These are phyloP conservation scores for Xerocomellus amylosporus DNA, from an alignment of 768 basidiomycete species.

Conservation along the genomic window DNA sequence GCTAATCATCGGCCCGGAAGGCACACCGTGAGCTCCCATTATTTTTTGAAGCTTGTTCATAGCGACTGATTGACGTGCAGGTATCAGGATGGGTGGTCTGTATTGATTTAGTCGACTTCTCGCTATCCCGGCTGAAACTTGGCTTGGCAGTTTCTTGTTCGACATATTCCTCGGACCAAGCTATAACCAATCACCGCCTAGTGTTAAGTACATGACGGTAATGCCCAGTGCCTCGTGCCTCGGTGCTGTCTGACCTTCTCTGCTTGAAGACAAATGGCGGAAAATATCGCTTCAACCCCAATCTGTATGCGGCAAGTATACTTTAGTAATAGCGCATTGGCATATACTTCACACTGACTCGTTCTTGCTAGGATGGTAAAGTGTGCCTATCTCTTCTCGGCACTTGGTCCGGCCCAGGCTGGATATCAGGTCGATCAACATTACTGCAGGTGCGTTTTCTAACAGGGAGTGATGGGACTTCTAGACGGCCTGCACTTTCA, in stretches of 20 bases:
- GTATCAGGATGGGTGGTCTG: slow-evolving; percentile 89
- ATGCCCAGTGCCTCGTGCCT: not conserved
- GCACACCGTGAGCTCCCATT: slow-evolving; percentile 69
- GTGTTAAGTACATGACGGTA: slow-evolving; percentile 66
- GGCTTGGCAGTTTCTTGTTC: slow-evolving; percentile 58
- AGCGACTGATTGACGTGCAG: slow-evolving; percentile 37
- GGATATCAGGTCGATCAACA: slow-evolving; percentile 88
- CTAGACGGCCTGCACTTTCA: slow-evolving; percentile 19
- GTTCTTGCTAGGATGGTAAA: slow-evolving; percentile 75
- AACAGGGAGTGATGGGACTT: not conserved
- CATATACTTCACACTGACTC: not conserved
- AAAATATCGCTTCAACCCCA: slow-evolving; percentile 90
- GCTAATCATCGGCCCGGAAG: slow-evolving; percentile 89
- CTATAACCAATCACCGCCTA: slow-evolving; percentile 86
- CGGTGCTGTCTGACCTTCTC: slow-evolving; percentile 8
- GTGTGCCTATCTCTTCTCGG: slow-evolving; percentile 90
- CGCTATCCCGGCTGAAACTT: slow-evolving; percentile 6
- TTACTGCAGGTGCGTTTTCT: slow-evolving; percentile 64
- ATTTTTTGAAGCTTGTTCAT: not conserved
- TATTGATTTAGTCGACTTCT: slow-evolving; percentile 3
- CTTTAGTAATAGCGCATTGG: not conserved
- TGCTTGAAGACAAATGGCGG: slow-evolving; percentile 72
- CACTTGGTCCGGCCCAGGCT: slow-evolving; percentile 92
- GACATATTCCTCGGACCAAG: slow-evolving; percentile 90
- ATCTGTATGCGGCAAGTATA: slow-evolving; percentile 76